Evolutionary conservation across 2,329 filamentous ascomycete species (phyloP), one percentile per base, ranked within the genome.

Genomic region (Hymenoscyphus fructigenus): DNA sequence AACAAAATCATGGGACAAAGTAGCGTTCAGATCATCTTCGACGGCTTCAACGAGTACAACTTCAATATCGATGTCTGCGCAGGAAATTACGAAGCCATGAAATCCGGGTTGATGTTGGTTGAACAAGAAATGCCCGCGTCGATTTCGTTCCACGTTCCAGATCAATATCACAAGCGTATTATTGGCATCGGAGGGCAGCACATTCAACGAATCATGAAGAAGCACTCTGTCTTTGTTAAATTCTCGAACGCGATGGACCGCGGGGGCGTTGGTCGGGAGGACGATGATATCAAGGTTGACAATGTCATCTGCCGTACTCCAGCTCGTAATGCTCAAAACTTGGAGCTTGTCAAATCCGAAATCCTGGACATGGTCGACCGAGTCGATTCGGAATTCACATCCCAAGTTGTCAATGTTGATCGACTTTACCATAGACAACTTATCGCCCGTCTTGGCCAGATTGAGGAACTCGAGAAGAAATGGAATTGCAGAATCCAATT

Each of bases 1-100:
- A 99, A 99, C 84, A 99, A 99, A 84, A 99, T 99, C 75, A 99
- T 99, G 95, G 95, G 94, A 28, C 94, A 98, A 79, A 97, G 93
- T 84, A 97, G 96, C 73, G 95, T 99, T 14, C 95, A 99, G 79
- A 98, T 99, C 75, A 94, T 99, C 68, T 99, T 99, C 71, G 95
- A 99, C 76, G 93, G 93, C 68, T 99, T 98, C 82, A 97, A 97
- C 78, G 95, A 99, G 81, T 99, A 98, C 84, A 98, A 99, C 79
- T 99, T 99, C 83, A 97, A 98, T 79, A 99, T 99, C 70, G 95
- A 99, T 75, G 94, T 99, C 63, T 93, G 95, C 76, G 93, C 92
- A 57, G 89, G 89, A 63, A 91, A 91, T 72, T 98, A 97, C 76
- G 93, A 97, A 69, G 93, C 93, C 2, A 95, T 95, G 79, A 97